Evolutionary conservation across 140 eudicot genomes (phyloP), one percentile per base, ranked within the genome.

Genomic region (Senecio squalidus): DNA sequence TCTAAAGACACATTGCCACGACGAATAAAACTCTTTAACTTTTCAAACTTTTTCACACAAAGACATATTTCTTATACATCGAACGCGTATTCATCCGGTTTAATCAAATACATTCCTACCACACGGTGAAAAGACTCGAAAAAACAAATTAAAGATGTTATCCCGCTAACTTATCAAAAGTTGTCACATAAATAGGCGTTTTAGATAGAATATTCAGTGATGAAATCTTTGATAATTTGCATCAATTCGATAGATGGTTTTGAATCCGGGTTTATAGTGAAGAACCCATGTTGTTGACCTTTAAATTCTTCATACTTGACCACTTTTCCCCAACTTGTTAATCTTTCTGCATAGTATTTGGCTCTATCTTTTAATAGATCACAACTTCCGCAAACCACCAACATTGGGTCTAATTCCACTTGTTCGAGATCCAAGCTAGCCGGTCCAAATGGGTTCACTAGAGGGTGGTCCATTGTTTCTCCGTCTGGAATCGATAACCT

Each of bases 371-470:
- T 82, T 31, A 86, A 31, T 43, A 82, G 45, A 60, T 86, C 95
- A 26, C 64, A 41, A 26, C 78, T 78, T 3, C 91, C 95, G 16
- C 76, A 84, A 16, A 82, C 71, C 28, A 86, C 80, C 17, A 82
- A 57, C 26, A 86, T 79, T 3, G 95, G 95, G 17, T 79, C 95
- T 6, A 85, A 58, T 2, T 66, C 58, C 28, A 65, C 62, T 0
- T 45, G 50, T 77, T 86, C 74, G 1, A 80, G 78, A 26, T 61
- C 76, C 44, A 79, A 68, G 65, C 88, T 84, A 41, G 6, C 63
- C 4, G 94, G 83, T 59, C 94, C 94, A 24, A 80, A 80, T 20
- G 88, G 94, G 73, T 84, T 84, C 40, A 79, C 82, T 0, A 77
- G 17, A 22, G 85, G 94, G 62, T 80, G 85, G 62, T 84, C 94